Evolutionary conservation across 352 stramenopile genomes (phyloP), one percentile per base, ranked within the genome.

Genomic region (Pythium volutum): DNA sequence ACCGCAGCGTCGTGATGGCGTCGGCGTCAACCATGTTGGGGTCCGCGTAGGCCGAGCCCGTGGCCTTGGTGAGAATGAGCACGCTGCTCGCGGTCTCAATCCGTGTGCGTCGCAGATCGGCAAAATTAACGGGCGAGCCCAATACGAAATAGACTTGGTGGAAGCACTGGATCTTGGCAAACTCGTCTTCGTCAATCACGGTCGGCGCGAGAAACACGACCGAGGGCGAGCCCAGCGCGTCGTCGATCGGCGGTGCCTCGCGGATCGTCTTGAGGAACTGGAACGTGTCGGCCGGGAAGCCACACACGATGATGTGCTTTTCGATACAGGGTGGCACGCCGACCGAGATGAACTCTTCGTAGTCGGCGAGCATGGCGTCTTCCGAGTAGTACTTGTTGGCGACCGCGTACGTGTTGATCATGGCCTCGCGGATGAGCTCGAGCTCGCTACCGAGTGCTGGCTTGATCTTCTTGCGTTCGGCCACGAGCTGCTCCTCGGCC

Each of bases 1-100:
- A 91, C 1, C 81, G 79, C 60, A 93, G 70, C 29, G 80, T 89
- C 7, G 84, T 93, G 62, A 93, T 93, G 11, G 84, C 84, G 50
- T 93, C 78, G 6, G 84, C 81, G 43, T 93, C 84, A 7, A 93
- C 72, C 84, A 93, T 93, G 51, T 93, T 93, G 7, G 79, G 74
- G 45, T 93, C 84, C 0, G 81, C 74, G 55, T 89, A 93, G 42
- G 69, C 62, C 9, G 71, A 71, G 42, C 78, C 71, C 0, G 73
- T 84, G 4, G 75, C 55, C 23, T 74, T 67, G 6, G 79, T 87
- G 34, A 91, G 70, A 42, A 93, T 84, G 34, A 93, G 63, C 33
- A 93, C 79, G 0, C 79, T 81, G 11, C 70, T 76, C 18, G 77
- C 77, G 1, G 55, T 62, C 25, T 79, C 74, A 20, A 93, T 89